Evolutionary conservation across 768 basidiomycete genomes (phyloP), one percentile per base, ranked within the genome.

Genomic region (Russula virescens): DNA sequence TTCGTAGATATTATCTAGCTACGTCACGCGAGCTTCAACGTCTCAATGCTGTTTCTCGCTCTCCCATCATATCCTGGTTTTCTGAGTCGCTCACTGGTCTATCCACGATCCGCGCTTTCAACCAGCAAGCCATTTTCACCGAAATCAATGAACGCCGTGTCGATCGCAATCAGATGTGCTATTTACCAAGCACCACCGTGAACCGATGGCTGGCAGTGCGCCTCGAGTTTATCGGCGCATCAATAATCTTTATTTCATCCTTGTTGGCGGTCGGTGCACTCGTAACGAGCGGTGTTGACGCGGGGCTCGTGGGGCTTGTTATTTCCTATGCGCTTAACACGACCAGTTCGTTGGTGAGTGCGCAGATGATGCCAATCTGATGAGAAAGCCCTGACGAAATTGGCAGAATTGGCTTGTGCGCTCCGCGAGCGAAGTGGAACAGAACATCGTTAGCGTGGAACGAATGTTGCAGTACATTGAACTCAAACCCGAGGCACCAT

Each of bases 41-140:
- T 16, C 79, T 95, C 16, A 92, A 94, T 67, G 89, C 93, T 0
- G 87, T 92, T 26, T 91, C 91, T 6, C 86, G 90, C 43, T 92
- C 91, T 0, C 94, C 95, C 1, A 92, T 98, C 62, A 95, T 96
- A 72, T 88, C 87, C 0, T 89, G 87, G 86, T 91, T 91, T 71
- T 88, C 88, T 2, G 91, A 91, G 71, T 87, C 83, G 3, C 75
- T 86, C 42, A 80, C 82, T 3, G 93, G 93, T 7, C 73, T 92
- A 42, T 85, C 89, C 0, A 94, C 91, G 2, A 94, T 95, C 68
- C 83, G 91, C 0, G 90, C 91, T 0, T 94, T 88, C 76, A 73
- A 77, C 40, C 90, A 91, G 65, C 85, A 91, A 69, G 52, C 73
- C 0, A 75, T 87, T 11, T 95, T 94, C 71, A 77, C 81, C 19